Evolutionary conservation across 257 asterid genomes (phyloP).

Genomic region (Przewalskia tangutica): DNA sequence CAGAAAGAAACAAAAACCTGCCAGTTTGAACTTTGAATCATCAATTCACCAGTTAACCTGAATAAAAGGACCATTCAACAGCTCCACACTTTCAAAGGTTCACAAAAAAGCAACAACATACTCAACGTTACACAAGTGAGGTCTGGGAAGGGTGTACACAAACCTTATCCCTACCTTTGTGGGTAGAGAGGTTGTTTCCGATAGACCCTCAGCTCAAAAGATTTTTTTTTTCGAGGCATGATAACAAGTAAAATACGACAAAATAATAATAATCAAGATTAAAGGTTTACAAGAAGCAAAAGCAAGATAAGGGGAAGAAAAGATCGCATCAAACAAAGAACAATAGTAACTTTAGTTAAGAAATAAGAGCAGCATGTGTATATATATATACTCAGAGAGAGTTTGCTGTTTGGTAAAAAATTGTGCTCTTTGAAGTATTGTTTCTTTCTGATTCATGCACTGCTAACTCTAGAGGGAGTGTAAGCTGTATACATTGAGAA

Average conservation of each 20-base stretch:
- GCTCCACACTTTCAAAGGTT: background rate
- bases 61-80: background rate
- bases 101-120: background rate
- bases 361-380: background rate
- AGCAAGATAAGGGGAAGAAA: background rate
- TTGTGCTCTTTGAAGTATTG: background rate
- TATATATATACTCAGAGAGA: background rate
- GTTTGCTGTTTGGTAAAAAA: background rate
- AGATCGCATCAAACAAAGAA: background rate
- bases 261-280: no score
- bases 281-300: background rate
- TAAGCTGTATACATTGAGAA: constrained; percentile 3
- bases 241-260: no score
- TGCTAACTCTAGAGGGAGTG: background rate
- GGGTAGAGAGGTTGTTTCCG: no score
- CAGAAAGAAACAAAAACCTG: background rate
- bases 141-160: no score
- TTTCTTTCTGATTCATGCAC: background rate
- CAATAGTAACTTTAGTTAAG: background rate
- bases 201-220: no score
- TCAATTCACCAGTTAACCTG: background rate
- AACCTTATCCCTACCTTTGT: no score
- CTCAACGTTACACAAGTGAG: no score
- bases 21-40: background rate
- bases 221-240: no score